phyloP scores from a whole-genome alignment of 441 rosid species.

The Arabidopsis lyrata region DNA sequence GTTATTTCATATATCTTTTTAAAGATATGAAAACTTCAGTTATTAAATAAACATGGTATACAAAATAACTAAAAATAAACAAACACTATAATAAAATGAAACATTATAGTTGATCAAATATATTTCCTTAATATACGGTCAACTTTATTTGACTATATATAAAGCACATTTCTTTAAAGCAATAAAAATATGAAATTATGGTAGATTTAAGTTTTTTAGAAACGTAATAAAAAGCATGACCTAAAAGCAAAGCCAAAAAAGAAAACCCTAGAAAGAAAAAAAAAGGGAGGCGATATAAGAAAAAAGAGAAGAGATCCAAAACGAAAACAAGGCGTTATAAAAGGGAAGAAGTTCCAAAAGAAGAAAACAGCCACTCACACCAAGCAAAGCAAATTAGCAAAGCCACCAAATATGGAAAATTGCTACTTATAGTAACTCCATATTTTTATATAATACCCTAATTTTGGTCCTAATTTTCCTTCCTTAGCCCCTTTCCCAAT shows the following conservation, averaged over 20 bases:
- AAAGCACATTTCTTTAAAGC: not conserved
- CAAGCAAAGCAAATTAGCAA: slow-evolving; percentile 43
- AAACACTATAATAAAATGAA: not conserved
- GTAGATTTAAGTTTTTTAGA: slow-evolving; percentile 17
- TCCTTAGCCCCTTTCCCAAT: slow-evolving; percentile 45
- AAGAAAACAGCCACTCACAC: slow-evolving; percentile 42
- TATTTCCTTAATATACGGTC: not conserved
- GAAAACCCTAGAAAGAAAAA: slow-evolving; percentile 11
- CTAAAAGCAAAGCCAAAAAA: not conserved
- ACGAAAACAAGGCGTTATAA: slow-evolving; percentile 40
- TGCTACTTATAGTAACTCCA: slow-evolving; percentile 48
- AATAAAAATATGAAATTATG: not conserved
- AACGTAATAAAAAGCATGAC: slow-evolving; percentile 27
- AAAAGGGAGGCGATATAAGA: not conserved
- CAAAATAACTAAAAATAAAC: not conserved
- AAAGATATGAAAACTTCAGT: not conserved
- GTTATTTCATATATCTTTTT: not conserved
- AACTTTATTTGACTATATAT: not conserved
- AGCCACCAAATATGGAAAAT: slow-evolving; percentile 44
- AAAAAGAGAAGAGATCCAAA: slow-evolving; percentile 13
- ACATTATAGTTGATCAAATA: slow-evolving; percentile 1
- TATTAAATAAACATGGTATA: not conserved
- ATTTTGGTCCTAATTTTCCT: slow-evolving; percentile 41
- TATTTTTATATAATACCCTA: slow-evolving; percentile 41
- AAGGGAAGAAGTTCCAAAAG: slow-evolving; percentile 40